Percentiles rank a stretch among this genome's conserved stretches.
Evolutionary conservation across 2,329 filamentous ascomycete species (phyloP).

Genomic region (Pseudogymnoascus pannorum): DNA sequence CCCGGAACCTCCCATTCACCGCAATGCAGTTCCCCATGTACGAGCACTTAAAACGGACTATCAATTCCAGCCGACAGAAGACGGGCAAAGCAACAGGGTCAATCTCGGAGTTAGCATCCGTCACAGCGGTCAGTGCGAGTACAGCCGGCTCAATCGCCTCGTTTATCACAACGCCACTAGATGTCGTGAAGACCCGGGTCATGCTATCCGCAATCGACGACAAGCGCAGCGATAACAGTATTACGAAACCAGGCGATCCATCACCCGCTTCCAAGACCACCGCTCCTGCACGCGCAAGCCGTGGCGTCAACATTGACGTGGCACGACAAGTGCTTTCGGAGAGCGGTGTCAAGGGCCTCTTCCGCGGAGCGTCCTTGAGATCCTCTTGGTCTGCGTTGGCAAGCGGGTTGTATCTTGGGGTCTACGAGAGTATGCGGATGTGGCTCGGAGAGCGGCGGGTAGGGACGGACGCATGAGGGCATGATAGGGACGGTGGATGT

Average conservation of each 20-base stretch:
- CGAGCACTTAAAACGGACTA: slow-evolving; percentile 55
- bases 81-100: slow-evolving; percentile 20
- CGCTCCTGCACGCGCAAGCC: slow-evolving; percentile 17
- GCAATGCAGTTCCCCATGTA: slow-evolving; percentile 85
- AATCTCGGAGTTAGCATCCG: slow-evolving; percentile 58
- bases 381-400: slow-evolving; percentile 76
- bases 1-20: slow-evolving; percentile 79
- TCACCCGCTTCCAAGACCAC: slow-evolving; percentile 22
- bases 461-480: neutral
- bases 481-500: neutral
- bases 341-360: slow-evolving; percentile 65
- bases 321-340: slow-evolving; percentile 57
- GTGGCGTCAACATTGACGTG: slow-evolving; percentile 42
- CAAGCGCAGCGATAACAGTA: slow-evolving; percentile 19
- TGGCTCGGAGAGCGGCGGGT: slow-evolving; percentile 39
- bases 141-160: slow-evolving; percentile 68
- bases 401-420: slow-evolving; percentile 75
- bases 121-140: slow-evolving; percentile 69
- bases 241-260: neutral
- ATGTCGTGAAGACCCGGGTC: slow-evolving; percentile 83
- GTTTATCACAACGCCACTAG: slow-evolving; percentile 77
- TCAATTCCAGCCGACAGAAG: slow-evolving; percentile 39
- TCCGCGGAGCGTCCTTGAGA: slow-evolving; percentile 67
- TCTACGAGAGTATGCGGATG: slow-evolving; percentile 72
- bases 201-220: slow-evolving; percentile 61